Evolutionary conservation across 2,329 filamentous ascomycete genomes (phyloP).

Genomic region (Calycina marina): DNA sequence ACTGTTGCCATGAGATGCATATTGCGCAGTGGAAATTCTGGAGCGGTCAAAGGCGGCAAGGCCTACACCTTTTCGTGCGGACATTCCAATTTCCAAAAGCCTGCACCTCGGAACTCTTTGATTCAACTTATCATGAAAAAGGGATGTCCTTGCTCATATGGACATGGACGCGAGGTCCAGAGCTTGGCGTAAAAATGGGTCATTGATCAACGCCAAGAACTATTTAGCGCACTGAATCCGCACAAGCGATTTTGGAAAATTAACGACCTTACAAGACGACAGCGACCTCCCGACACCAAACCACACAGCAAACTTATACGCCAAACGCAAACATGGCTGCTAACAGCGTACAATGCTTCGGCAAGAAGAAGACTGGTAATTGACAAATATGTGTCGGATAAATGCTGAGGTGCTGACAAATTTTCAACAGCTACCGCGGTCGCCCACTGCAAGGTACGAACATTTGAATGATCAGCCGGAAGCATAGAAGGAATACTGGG

Average conservation of each 20-base stretch:
- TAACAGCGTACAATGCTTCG: constrained; percentile 93
- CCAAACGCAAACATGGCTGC: constrained; percentile 31
- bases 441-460: constrained; percentile 62
- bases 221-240: no score
- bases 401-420: constrained; percentile 22
- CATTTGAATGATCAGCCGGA: constrained; percentile 3
- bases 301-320: constrained; percentile 1
- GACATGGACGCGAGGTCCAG: no score
- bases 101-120: no score
- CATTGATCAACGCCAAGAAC: no score
- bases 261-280: no score
- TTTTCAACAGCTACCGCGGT: constrained; percentile 45
- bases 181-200: no score
- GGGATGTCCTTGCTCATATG: no score
- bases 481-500: background rate
- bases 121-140: no score
- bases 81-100: no score
- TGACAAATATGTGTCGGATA: constrained; percentile 2
- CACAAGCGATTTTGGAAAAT: no score
- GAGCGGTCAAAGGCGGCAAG: constrained; percentile 81
- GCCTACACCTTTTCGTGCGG: constrained; percentile 73
- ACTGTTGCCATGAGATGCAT: constrained; percentile 74
- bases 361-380: constrained; percentile 70
- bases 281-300: constrained; percentile 3
- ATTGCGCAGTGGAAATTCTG: constrained; percentile 73